phyloP scores from a whole-genome alignment of 768 basidiomycete species.

The Cystoderma amianthinum region DNA sequence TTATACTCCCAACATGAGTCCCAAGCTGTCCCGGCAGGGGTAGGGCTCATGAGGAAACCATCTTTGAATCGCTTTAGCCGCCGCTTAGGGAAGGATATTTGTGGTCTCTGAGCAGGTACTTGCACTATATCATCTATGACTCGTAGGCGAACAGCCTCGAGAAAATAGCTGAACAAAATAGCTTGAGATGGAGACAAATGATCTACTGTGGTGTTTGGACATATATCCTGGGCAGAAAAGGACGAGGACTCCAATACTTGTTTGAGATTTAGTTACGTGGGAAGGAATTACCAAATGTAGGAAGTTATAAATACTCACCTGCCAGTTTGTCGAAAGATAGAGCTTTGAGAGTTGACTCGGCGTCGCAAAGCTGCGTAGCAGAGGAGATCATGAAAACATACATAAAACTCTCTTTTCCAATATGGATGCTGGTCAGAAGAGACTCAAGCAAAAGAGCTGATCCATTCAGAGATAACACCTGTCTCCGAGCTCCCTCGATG shows the following conservation, averaged over 20 bases:
- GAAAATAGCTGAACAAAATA: slow-evolving; percentile 40
- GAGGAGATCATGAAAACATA: slow-evolving; percentile 53
- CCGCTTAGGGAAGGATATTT: slow-evolving; percentile 13
- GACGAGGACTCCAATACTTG: not conserved
- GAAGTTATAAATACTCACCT: slow-evolving; percentile 30
- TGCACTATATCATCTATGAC: slow-evolving; percentile 48
- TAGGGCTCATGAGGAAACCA: slow-evolving; percentile 56
- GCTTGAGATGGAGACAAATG: slow-evolving; percentile 20
- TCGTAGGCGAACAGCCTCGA: slow-evolving; percentile 54
- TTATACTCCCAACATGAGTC: slow-evolving; percentile 57
- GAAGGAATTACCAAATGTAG: not conserved
- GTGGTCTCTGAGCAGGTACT: slow-evolving; percentile 22
- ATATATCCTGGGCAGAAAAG: slow-evolving; percentile 1
- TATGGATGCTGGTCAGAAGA: slow-evolving; percentile 42
- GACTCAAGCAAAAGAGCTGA: slow-evolving; percentile 36
- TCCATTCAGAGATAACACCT: slow-evolving; percentile 31
- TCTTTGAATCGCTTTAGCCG: slow-evolving; percentile 44
- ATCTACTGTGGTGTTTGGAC: not conserved
- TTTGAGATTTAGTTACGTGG: not conserved
- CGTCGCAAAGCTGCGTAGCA: slow-evolving; percentile 18
- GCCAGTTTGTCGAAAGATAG: slow-evolving; percentile 43
- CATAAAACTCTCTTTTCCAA: slow-evolving; percentile 35
- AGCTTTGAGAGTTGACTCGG: slow-evolving; percentile 22
- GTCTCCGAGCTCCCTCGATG: slow-evolving; percentile 51
- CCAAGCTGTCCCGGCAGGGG: slow-evolving; percentile 47